These are phyloP conservation scores for Cordyceps farinosa DNA, from an alignment of 2,329 filamentous ascomycete genomes.

Conservation along the genomic window DNA sequence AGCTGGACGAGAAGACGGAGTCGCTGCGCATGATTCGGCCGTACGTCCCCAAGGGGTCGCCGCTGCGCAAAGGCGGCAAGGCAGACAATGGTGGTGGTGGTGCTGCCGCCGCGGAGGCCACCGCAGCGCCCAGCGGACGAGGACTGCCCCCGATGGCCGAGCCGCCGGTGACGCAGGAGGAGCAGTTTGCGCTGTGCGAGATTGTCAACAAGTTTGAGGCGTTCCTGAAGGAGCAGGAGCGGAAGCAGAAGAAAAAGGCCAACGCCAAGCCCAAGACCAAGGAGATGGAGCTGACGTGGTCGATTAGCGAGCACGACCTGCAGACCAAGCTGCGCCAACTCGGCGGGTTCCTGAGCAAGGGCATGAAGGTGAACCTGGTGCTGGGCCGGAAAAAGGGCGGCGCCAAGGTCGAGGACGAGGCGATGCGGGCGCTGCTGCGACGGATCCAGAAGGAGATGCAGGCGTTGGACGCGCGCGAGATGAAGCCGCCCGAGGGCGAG, in stretches of 20 bases:
- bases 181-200: constrained; percentile 61
- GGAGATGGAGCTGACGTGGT: constrained; percentile 87
- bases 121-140: background rate
- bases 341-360: constrained; percentile 66
- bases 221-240: constrained; percentile 40
- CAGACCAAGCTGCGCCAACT: constrained; percentile 66
- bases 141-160: constrained; percentile 19
- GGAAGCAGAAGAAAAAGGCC: constrained; percentile 43
- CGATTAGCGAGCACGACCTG: constrained; percentile 73
- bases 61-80: constrained; percentile 1
- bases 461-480: constrained; percentile 40
- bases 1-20: constrained; percentile 31
- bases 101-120: background rate
- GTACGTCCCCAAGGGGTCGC: constrained; percentile 32
- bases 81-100: background rate
- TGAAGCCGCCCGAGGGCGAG: constrained; percentile 42
- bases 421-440: constrained; percentile 56
- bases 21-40: constrained; percentile 42
- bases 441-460: constrained; percentile 35
- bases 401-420: constrained; percentile 55
- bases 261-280: constrained; percentile 52
- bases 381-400: constrained; percentile 64
- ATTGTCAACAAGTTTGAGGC: constrained; percentile 58
- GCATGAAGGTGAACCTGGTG: constrained; percentile 69
- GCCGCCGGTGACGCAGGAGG: constrained; percentile 17